Conservation (phyloP, 148 eudicot species). For the Camellia granthamiana region DNA sequence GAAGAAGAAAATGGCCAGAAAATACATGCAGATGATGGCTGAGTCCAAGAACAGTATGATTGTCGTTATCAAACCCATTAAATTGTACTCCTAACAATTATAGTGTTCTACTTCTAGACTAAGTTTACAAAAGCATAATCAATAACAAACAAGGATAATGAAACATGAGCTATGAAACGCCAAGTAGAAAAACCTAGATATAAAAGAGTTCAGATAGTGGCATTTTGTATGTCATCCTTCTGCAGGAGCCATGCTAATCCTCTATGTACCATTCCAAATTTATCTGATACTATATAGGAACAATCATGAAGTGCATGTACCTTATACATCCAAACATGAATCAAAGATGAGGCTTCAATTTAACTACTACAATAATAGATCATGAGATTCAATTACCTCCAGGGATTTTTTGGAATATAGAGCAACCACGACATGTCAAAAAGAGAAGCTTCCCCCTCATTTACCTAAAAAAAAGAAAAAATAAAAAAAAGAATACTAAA, state of each 20-base stretch:
- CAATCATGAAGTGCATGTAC: background rate
- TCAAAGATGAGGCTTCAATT: background rate
- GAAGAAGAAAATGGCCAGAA: background rate
- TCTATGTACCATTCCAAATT: background rate
- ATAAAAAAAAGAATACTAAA: conserved; percentile 7
- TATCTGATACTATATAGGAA: background rate
- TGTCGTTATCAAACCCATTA: background rate
- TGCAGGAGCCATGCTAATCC: conserved; percentile 7
- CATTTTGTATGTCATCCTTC: background rate
- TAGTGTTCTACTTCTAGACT: background rate
- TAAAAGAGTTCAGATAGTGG: background rate
- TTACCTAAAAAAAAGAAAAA: conserved; percentile 41
- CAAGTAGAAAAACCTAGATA: background rate
- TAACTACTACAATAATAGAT: too few relatives aligned
- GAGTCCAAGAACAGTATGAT: background rate
- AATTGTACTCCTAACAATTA: background rate
- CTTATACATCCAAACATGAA: background rate
- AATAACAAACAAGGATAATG: background rate
- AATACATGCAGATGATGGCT: background rate
- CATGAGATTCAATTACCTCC: conserved; percentile 55
- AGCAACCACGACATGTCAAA: conserved; percentile 89
- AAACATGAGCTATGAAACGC: conserved; percentile 7
- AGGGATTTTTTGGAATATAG: conserved; percentile 92
- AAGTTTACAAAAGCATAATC: background rate
- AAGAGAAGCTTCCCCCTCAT: conserved; percentile 97